Conservation (phyloP, 2,329 filamentous ascomycete species). For the Cadophora sp. region DNA sequence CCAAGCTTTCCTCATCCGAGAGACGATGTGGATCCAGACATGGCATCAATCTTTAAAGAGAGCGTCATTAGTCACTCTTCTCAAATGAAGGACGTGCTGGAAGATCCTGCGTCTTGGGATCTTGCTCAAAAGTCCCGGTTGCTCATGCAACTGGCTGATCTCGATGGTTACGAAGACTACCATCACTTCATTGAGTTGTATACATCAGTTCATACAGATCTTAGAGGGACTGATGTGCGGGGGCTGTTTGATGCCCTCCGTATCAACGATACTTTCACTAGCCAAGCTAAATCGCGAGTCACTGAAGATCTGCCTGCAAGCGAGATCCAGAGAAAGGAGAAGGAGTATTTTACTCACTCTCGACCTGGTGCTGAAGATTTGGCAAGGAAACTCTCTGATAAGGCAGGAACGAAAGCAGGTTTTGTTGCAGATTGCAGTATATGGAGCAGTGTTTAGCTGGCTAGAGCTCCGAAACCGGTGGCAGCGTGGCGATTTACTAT, state of each 20-base stretch:
- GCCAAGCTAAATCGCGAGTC: slow-evolving; percentile 22
- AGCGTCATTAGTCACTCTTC: slow-evolving; percentile 18
- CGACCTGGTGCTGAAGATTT: too few relatives aligned
- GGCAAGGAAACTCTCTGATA: too few relatives aligned
- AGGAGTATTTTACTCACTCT: slow-evolving; percentile 35
- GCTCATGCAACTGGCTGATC: slow-evolving; percentile 28
- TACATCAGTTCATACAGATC: slow-evolving; percentile 23
- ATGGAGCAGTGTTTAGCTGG: too few relatives aligned
- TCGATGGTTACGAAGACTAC: slow-evolving; percentile 32
- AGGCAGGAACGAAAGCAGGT: too few relatives aligned
- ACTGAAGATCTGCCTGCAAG: slow-evolving; percentile 22
- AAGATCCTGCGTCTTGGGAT: slow-evolving; percentile 23
- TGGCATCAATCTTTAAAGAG: slow-evolving; percentile 23
- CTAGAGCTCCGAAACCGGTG: too few relatives aligned
- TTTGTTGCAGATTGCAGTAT: too few relatives aligned
- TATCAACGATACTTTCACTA: slow-evolving; percentile 12
- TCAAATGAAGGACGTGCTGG: slow-evolving; percentile 12
- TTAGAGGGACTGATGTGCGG: slow-evolving; percentile 23
- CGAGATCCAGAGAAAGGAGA: slow-evolving; percentile 28
- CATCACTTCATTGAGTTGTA: slow-evolving; percentile 32
- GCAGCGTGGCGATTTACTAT: too few relatives aligned
- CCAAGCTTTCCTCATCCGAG: slow-evolving; percentile 26
- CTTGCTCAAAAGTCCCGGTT: slow-evolving; percentile 26
- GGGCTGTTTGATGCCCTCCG: slow-evolving; percentile 24
- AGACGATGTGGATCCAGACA: slow-evolving; percentile 20